Percentiles rank a stretch among this genome's conserved stretches.
These are phyloP conservation scores for Pichia paraexigua DNA, from an alignment of 805 yeast genomes.

Conservation along the genomic window DNA sequence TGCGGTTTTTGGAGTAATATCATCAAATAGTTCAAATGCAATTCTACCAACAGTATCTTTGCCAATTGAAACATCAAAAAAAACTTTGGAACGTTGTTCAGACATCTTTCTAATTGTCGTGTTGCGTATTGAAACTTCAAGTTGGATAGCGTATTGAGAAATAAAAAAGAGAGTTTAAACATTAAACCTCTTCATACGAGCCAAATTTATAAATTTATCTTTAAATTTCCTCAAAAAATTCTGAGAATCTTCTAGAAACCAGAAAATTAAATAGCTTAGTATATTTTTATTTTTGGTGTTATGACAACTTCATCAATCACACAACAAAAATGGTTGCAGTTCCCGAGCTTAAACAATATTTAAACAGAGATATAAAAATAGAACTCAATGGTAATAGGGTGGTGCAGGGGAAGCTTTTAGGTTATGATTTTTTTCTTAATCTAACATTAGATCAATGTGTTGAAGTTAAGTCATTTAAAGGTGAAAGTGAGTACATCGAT, in stretches of 20 bases:
- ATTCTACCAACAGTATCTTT: conserved; percentile 65
- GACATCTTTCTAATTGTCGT: neutral
- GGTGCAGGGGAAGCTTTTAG: conserved; percentile 74
- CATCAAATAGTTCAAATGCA: conserved; percentile 56
- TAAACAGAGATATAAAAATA: conserved; percentile 67
- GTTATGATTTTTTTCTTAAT: conserved; percentile 59
- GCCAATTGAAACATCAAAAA: conserved; percentile 72
- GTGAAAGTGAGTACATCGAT: conserved; percentile 13
- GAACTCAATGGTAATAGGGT: conserved; percentile 73
- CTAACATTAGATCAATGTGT: conserved; percentile 24
- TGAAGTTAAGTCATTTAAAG: conserved; percentile 5
- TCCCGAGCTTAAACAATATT: conserved; percentile 45
- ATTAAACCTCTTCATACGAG: too few relatives aligned
- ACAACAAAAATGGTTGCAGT: conserved; percentile 24
- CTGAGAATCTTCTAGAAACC: conserved; percentile 6
- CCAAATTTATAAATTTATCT: neutral
- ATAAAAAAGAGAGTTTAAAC: neutral
- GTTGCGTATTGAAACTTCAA: too few relatives aligned
- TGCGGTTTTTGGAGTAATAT: conserved; percentile 74
- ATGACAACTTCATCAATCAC: neutral
- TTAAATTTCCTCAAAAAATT: neutral
- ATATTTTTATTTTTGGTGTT: neutral
- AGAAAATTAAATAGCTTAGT: too few relatives aligned
- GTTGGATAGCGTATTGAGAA: too few relatives aligned
- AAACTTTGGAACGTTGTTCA: conserved; percentile 44